Evolutionary conservation across 306 rosid genomes (phyloP).

Genomic region (Benincasa hispida): DNA sequence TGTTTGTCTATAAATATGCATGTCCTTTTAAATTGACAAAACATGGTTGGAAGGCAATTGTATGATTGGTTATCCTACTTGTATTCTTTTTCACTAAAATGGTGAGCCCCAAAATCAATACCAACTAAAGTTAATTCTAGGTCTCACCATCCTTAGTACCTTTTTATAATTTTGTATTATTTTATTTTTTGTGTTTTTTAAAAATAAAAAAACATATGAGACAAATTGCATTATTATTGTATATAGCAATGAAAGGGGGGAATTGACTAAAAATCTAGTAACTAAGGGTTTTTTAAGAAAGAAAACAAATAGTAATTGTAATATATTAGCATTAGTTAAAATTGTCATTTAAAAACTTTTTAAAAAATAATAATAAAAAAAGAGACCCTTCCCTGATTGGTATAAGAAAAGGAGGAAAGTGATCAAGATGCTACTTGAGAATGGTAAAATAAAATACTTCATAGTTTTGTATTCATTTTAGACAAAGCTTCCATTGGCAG

Average conservation of each 20-base stretch:
- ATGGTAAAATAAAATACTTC: neutral
- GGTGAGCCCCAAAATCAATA: neutral
- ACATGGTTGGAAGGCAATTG: neutral
- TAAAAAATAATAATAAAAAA: neutral
- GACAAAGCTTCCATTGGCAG: too few relatives aligned
- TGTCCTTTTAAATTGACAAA: neutral
- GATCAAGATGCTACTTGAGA: neutral
- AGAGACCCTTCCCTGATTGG: neutral
- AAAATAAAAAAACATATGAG: too few relatives aligned
- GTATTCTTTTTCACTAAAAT: neutral
- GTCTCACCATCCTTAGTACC: too few relatives aligned
- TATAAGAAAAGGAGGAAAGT: neutral
- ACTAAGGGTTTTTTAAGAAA: too few relatives aligned
- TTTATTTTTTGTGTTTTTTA: too few relatives aligned
- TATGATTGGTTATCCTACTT: neutral
- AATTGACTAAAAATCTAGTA: too few relatives aligned
- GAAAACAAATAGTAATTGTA: neutral
- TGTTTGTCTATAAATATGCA: neutral
- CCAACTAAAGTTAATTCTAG: neutral
- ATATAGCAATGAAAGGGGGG: too few relatives aligned
- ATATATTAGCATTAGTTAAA: neutral
- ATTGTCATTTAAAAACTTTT: neutral
- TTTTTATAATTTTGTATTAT: too few relatives aligned
- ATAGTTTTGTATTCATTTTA: neutral
- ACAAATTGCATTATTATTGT: too few relatives aligned